Percentiles rank a stretch among this genome's conserved stretches.
phyloP scores from a whole-genome alignment of 1,284 basidiomycete species.

The Amylostereum areolatum region DNA sequence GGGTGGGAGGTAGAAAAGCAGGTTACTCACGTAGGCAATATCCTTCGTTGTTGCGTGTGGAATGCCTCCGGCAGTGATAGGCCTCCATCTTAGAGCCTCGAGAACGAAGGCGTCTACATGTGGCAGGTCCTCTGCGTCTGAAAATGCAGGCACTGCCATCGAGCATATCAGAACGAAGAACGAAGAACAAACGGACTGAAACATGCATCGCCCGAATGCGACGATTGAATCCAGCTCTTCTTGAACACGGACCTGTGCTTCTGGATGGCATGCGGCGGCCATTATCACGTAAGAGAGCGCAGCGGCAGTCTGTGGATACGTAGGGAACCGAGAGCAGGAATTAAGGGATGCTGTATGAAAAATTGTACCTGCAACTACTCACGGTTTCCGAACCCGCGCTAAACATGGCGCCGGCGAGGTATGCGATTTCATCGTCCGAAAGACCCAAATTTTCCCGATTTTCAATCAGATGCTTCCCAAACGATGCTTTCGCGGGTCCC shows the following conservation, averaged over 20 bases:
- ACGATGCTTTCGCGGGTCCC: slow-evolving; percentile 37
- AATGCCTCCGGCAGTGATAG: not conserved
- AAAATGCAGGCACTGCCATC: not conserved
- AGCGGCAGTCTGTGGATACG: slow-evolving; percentile 34
- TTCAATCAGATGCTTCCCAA: slow-evolving; percentile 52
- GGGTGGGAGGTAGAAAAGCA: not conserved
- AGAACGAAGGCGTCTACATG: not conserved
- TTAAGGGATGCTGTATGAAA: too few relatives aligned
- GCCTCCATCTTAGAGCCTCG: not conserved
- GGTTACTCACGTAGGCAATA: not conserved
- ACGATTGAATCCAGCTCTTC: slow-evolving; percentile 55
- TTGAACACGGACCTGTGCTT: slow-evolving; percentile 49
- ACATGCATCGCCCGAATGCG: slow-evolving; percentile 42
- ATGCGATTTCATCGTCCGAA: slow-evolving; percentile 49
- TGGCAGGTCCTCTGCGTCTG: not conserved
- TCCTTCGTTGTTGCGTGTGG: not conserved
- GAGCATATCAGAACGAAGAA: not conserved
- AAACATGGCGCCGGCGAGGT: slow-evolving; percentile 57
- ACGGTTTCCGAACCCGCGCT: slow-evolving; percentile 61
- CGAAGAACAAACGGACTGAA: slow-evolving; percentile 9
- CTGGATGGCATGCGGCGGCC: slow-evolving; percentile 58
- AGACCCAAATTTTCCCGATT: slow-evolving; percentile 43
- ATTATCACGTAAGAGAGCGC: slow-evolving; percentile 53
- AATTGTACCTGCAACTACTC: not conserved
- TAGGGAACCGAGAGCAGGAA: too few relatives aligned